Evolutionary conservation across 208 protist species (phyloP).

Genomic region (Leishmania tarentolae): DNA sequence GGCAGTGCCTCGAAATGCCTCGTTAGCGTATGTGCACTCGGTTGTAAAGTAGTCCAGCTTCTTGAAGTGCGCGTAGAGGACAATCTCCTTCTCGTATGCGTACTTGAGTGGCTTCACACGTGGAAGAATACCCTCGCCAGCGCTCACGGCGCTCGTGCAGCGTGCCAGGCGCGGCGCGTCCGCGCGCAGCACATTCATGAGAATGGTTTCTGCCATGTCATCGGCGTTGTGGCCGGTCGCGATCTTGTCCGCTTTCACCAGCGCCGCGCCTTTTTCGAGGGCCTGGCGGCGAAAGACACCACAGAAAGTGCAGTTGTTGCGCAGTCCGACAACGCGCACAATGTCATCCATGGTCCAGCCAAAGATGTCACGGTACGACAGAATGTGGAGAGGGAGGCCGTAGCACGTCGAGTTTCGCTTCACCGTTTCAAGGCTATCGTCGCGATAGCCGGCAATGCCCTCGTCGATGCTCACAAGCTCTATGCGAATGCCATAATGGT

Average conservation of each 20-base stretch:
- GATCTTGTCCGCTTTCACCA: conserved; percentile 92
- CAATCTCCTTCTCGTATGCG: conserved; percentile 98
- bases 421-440: conserved; percentile 97
- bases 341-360: conserved; percentile 98
- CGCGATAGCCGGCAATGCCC: conserved; percentile 98
- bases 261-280: conserved; percentile 93
- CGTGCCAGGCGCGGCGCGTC: conserved; percentile 93
- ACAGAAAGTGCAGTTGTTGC: conserved; percentile 98
- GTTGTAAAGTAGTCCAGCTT: conserved; percentile 98
- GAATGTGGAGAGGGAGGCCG: conserved; percentile 92
- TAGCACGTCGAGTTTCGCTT: conserved; percentile 93
- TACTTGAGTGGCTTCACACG: conserved; percentile 98
- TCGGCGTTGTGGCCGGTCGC: conserved; percentile 99
- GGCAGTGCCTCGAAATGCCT: conserved; percentile 95
- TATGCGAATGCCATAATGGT: conserved; percentile 94
- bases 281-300: conserved; percentile 97
- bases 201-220: conserved; percentile 97
- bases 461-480: conserved; percentile 97
- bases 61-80: conserved; percentile 98
- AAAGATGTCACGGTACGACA: conserved; percentile 96
- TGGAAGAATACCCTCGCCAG: conserved; percentile 63
- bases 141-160: conserved; percentile 62
- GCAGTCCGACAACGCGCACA: conserved; percentile 89
- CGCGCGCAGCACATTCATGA: conserved; percentile 97
- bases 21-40: conserved; percentile 97